Conservation (phyloP, 805 yeast genomes). For the Tetrapisispora fleetii region DNA sequence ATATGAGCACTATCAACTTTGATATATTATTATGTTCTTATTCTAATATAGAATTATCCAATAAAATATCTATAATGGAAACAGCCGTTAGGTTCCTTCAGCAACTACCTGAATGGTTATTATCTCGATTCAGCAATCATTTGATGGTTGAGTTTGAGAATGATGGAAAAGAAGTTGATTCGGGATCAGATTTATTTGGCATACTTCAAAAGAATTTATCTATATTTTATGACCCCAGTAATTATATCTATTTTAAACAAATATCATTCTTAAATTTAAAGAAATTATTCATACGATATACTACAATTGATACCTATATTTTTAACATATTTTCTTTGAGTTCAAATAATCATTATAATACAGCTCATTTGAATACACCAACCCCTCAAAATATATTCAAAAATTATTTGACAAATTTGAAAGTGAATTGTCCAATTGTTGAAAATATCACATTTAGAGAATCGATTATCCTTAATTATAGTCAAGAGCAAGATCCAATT, state of each 20-base stretch:
- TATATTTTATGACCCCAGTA: conserved; percentile 1
- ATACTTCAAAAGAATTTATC: conserved; percentile 7
- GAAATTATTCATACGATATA: conserved; percentile 11
- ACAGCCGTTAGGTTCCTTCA: not conserved
- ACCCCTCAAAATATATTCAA: conserved; percentile 7
- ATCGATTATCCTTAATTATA: not conserved
- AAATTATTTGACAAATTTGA: conserved; percentile 6
- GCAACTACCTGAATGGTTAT: not conserved
- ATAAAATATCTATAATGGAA: not conserved
- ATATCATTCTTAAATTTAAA: conserved; percentile 10
- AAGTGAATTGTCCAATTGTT: conserved; percentile 10
- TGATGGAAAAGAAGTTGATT: not conserved
- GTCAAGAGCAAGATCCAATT: not conserved
- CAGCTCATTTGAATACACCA: conserved; percentile 1
- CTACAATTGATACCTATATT: conserved; percentile 16
- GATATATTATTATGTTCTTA: not conserved
- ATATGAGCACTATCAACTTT: not conserved
- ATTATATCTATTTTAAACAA: conserved; percentile 4
- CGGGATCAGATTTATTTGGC: conserved; percentile 9
- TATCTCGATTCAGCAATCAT: not conserved
- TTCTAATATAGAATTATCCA: not conserved
- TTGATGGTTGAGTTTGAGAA: conserved; percentile 6
- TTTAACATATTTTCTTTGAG: conserved; percentile 5
- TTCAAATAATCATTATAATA: conserved; percentile 1
- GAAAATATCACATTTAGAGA: conserved; percentile 7